phyloP scores from a whole-genome alignment of 2,329 filamentous ascomycete genomes.

The Allantophomopsis lycopodina region DNA sequence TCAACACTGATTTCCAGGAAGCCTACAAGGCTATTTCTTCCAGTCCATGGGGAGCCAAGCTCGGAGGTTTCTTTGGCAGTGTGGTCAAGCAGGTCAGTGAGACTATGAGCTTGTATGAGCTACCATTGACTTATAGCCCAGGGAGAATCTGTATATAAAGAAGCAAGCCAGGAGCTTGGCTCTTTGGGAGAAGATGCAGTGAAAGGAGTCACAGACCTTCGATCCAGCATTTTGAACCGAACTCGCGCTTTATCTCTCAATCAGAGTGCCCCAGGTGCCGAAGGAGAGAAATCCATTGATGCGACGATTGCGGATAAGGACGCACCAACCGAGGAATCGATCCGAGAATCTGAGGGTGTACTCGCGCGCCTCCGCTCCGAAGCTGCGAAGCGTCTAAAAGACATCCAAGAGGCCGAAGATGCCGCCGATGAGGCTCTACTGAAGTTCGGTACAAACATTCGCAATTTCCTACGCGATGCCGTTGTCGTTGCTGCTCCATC shows the following conservation, averaged over 20 bases:
- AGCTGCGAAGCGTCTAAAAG: slow-evolving; percentile 71
- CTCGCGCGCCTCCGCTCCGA: slow-evolving; percentile 64
- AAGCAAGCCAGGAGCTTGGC: slow-evolving; percentile 73
- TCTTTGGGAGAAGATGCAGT: slow-evolving; percentile 69
- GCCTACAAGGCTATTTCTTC: slow-evolving; percentile 88
- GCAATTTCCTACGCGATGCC: slow-evolving; percentile 81
- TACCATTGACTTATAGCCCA: slow-evolving; percentile 20
- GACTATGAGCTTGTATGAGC: too few species aligned
- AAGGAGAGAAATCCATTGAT: slow-evolving; percentile 11
- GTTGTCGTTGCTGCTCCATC: slow-evolving; percentile 72
- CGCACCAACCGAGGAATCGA: slow-evolving; percentile 29
- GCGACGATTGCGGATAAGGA: slow-evolving; percentile 21
- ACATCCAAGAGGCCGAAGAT: slow-evolving; percentile 85
- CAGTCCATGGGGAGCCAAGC: slow-evolving; percentile 78
- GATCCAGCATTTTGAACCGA: slow-evolving; percentile 52
- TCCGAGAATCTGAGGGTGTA: slow-evolving; percentile 44
- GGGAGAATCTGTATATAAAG: slow-evolving; percentile 72
- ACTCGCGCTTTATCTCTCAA: slow-evolving; percentile 57
- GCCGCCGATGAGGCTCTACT: slow-evolving; percentile 90
- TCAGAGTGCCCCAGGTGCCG: slow-evolving; percentile 9
- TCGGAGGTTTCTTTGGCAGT: slow-evolving; percentile 79
- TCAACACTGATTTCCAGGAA: slow-evolving; percentile 85
- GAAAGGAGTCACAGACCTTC: slow-evolving; percentile 63
- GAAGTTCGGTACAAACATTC: slow-evolving; percentile 79
- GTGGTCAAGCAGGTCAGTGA: slow-evolving; percentile 80